Percentiles rank a stretch among this genome's conserved stretches.
These are phyloP conservation scores for Globisporangium recalcitrans DNA, from an alignment of 352 stramenopile species.

Conservation along the genomic window DNA sequence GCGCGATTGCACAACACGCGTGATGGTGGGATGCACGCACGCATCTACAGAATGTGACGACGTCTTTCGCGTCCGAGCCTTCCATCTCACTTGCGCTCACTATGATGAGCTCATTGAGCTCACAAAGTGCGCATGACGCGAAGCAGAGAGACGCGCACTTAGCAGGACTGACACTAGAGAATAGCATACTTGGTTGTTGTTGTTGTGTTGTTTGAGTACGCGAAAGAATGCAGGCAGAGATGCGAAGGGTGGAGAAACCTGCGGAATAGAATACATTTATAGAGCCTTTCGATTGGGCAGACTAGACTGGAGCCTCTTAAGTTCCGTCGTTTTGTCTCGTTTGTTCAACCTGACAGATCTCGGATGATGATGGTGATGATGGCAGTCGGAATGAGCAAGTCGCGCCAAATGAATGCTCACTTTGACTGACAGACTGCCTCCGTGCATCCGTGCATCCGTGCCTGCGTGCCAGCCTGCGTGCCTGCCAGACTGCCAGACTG, in stretches of 20 bases:
- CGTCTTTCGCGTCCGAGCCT: background rate
- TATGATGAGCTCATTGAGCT: background rate
- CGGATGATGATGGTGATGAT: background rate
- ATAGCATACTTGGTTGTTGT: background rate
- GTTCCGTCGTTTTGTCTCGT: background rate
- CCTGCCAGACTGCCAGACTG: no score
- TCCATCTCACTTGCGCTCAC: background rate
- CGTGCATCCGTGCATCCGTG: no score
- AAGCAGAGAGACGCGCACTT: background rate
- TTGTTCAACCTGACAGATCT: background rate
- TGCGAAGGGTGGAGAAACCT: background rate
- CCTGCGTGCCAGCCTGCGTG: no score
- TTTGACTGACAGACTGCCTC: background rate
- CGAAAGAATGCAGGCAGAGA: background rate
- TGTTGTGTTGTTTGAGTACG: no score
- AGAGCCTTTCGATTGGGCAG: background rate
- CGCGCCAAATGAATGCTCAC: background rate
- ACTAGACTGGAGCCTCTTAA: background rate
- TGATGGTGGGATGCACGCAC: background rate
- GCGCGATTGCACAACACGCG: background rate
- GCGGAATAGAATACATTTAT: background rate
- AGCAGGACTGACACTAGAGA: background rate
- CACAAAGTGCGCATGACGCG: background rate
- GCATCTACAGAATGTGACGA: background rate
- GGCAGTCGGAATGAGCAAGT: background rate